phyloP scores from a whole-genome alignment of 2,329 filamentous ascomycete genomes.

The Ilyonectria destructans region DNA sequence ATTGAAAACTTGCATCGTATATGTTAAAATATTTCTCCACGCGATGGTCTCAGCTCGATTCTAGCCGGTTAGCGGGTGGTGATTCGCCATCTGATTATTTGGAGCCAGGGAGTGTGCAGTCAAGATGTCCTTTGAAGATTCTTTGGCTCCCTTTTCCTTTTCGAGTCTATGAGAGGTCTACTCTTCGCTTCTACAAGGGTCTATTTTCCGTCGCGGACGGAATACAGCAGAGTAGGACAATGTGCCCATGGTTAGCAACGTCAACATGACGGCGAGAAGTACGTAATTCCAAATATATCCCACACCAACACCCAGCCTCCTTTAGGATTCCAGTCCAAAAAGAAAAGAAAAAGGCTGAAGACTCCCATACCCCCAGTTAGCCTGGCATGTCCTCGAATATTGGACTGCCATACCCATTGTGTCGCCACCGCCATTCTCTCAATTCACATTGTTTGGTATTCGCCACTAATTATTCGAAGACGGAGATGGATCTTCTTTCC shows the following conservation, averaged over 20 bases:
- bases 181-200: no score
- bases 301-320: background rate
- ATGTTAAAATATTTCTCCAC: no score
- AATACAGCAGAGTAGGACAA: constrained; percentile 8
- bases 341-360: constrained; percentile 7
- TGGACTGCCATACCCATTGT: constrained; percentile 17
- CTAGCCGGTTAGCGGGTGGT: no score
- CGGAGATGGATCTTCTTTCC: constrained; percentile 6
- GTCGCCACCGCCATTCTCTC: constrained; percentile 29
- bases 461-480: constrained; percentile 12
- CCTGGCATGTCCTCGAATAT: background rate
- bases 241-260: background rate
- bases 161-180: no score
- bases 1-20: background rate
- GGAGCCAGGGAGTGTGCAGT: no score
- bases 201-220: background rate
- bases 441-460: constrained; percentile 27
- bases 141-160: background rate
- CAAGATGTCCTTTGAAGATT: background rate
- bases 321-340: constrained; percentile 9
- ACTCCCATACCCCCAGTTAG: background rate
- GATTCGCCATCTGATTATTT: no score
- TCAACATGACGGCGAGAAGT: background rate
- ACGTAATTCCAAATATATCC: constrained; percentile 13
- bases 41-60: no score